Base-by-base conservation (phyloP, 2,329 filamentous ascomycete genomes). In the Colletotrichum melonis region DNA sequence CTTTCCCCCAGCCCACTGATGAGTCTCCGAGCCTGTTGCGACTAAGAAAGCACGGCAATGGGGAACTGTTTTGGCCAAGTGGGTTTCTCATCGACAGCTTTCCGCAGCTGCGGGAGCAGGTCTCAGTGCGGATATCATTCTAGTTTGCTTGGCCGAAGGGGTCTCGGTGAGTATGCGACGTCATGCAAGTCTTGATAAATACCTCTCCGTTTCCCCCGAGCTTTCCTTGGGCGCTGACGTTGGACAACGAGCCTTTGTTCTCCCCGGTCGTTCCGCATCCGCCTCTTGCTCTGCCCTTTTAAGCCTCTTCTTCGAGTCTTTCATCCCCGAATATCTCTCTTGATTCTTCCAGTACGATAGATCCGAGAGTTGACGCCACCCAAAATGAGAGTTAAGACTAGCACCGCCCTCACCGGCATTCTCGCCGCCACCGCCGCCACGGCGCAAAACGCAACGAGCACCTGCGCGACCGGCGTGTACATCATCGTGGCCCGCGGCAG, bases 401-500 rank as follows among this genome's bases (percentile, higher is more conserved):
- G 30, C 14, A 22, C 57, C 52, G 58, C 70, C 46, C 46, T 62
- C 22, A 28, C 79, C 32, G 46, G 78, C 57, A 78, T 79, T 22
- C 70, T 80, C 14, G 35, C 80, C 55, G 77, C 76, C 65, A 78
- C 77, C 57, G 67, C 76, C 35, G 76, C 76, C 8, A 59, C 76
- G 63, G 76, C 76, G 30, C 74, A 78, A 56, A 76, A 74, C 56
- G 73, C 74, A 0, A 76, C 65, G 11, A 62, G 38, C 71, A 72
- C 71, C 63, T 85, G 84, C 78, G 78, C 79, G 54, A 75, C 79
- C 52, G 82, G 84, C 58, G 77, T 85, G 30, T 82, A 84, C 79
- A 78, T 86, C 65, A 76, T 86, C 69, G 82, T 82, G 64, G 81
- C 83, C 16, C 81, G 84, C 54, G 84, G 84, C 57, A 84, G 82